Percentiles rank a stretch among this genome's conserved stretches.
These are phyloP conservation scores for Crassisporium funariophilum DNA, from an alignment of 768 basidiomycete species.

Conservation along the genomic window DNA sequence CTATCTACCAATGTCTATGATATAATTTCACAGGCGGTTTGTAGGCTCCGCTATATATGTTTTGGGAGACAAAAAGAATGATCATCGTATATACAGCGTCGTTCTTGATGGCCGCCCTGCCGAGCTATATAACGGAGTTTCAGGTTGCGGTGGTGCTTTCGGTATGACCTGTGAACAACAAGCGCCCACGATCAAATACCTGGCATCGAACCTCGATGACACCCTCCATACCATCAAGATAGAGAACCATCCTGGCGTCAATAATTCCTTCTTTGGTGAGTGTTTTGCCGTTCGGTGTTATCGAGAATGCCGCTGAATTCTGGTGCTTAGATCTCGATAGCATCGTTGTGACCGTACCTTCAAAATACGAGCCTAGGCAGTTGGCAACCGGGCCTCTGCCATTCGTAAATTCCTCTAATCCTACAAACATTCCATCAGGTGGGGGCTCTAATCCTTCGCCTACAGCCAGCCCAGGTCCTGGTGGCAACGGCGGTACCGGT, in stretches of 20 bases:
- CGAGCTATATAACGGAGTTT: constrained; percentile 39
- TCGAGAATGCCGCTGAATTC: background rate
- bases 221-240: constrained; percentile 40
- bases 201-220: constrained; percentile 43
- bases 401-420: constrained; percentile 15
- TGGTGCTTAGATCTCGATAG: constrained; percentile 41
- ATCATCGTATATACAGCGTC: constrained; percentile 47
- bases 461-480: background rate
- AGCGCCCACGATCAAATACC: constrained; percentile 42
- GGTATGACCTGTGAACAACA: constrained; percentile 48
- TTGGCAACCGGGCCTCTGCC: constrained; percentile 24
- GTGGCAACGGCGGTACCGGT: constrained; percentile 1
- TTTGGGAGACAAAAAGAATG: constrained; percentile 52
- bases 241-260: constrained; percentile 42
- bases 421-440: constrained; percentile 8
- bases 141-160: constrained; percentile 49
- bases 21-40: background rate
- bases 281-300: background rate
- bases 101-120: constrained; percentile 37
- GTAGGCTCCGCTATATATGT: constrained; percentile 47
- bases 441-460: constrained; percentile 1
- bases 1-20: background rate
- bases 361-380: constrained; percentile 39
- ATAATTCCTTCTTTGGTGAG: constrained; percentile 47
- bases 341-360: constrained; percentile 45